Base-by-base conservation (phyloP, 495 filamentous ascomycete genomes). In the Evansstolkia leycettana region DNA sequence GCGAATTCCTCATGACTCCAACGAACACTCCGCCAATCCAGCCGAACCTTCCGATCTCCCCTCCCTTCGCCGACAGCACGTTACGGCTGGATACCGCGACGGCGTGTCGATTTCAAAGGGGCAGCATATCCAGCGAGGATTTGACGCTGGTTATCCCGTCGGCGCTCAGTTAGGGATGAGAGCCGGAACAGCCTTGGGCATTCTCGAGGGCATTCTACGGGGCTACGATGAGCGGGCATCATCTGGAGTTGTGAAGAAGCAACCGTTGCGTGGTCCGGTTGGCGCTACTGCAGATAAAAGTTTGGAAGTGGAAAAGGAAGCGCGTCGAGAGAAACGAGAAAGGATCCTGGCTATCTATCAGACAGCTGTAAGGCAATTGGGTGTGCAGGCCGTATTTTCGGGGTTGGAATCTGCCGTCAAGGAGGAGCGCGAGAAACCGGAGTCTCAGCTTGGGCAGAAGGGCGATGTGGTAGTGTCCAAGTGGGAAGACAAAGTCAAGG, bases 81-180 rank as follows among this genome's bases (percentile, higher is more conserved):
- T 72, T 23, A 94, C 78, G 6, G 75, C 80, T n/a, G 89, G 90
- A 33, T 96, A 95, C 59, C 78, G 89, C 39, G 84, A 89, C 41
- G 89, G 90, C 38, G 75, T 95, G 41, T 64, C 80, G 2, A 47
- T 51, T 2, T 80, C 78, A 13, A 95, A 94, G 54, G 59, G 65
- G 10, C 44, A 65, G 32, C 72, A 70, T 41, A 69, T 92, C 9
- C 89, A 96, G 50, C 54, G 57, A 12, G 89, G 90, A 5, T 95
- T 96, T 50, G 90, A 96, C 52, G 80, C 86, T 36, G 88, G 86
- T 0, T 96, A 82, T 40, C 54, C 67, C 1, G 64, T 94, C 2
- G 90, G 89, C 20, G 86, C 84, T 2, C 68, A 75, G 17, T 55
- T 94, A 18, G 89, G 89, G 2, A 60, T 80, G 46, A 64, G 69